Percentiles rank a stretch among this genome's conserved stretches.
These are phyloP conservation scores for Lasiosphaeria hispida DNA, from an alignment of 495 filamentous ascomycete genomes.

Conservation along the genomic window DNA sequence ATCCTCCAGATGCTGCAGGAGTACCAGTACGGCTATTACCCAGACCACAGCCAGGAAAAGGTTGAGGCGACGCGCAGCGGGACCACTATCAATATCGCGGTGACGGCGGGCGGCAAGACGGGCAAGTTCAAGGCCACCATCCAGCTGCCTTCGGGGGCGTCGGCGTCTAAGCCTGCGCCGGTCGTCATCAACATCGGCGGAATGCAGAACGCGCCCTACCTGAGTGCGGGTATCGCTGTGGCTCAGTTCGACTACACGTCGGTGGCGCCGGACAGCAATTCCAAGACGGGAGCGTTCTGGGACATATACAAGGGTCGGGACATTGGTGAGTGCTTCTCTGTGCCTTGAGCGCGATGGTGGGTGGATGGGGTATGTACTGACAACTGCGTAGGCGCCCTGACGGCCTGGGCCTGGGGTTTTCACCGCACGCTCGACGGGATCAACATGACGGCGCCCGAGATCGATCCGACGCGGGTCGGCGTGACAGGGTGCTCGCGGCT, in stretches of 20 bases:
- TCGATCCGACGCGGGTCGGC: conserved; percentile 45
- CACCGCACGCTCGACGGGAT: conserved; percentile 52
- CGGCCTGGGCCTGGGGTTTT: conserved; percentile 56
- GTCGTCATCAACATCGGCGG: conserved; percentile 56
- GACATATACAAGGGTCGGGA: conserved; percentile 50
- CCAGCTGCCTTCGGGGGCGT: conserved; percentile 41
- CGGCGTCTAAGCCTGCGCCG: conserved; percentile 37
- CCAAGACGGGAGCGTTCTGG: conserved; percentile 53
- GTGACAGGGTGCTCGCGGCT: conserved; percentile 54
- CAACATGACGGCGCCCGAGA: conserved; percentile 48
- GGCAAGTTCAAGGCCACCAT: conserved; percentile 46
- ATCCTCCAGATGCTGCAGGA: conserved; percentile 52
- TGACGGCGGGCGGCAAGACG: conserved; percentile 47
- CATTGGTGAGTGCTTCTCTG: conserved; percentile 37
- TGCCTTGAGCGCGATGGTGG: background rate
- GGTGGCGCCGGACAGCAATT: conserved; percentile 51
- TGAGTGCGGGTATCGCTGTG: conserved; percentile 49
- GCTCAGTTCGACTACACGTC: conserved; percentile 51
- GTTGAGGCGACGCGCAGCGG: conserved; percentile 51
- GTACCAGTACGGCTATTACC: conserved; percentile 56
- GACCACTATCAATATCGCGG: conserved; percentile 45
- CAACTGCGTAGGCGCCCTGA: conserved; percentile 39
- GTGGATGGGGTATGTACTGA: background rate
- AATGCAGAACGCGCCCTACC: conserved; percentile 51
- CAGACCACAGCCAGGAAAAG: conserved; percentile 49